Base-by-base conservation (phyloP, 441 rosid species). In the Viola pubescens region DNA sequence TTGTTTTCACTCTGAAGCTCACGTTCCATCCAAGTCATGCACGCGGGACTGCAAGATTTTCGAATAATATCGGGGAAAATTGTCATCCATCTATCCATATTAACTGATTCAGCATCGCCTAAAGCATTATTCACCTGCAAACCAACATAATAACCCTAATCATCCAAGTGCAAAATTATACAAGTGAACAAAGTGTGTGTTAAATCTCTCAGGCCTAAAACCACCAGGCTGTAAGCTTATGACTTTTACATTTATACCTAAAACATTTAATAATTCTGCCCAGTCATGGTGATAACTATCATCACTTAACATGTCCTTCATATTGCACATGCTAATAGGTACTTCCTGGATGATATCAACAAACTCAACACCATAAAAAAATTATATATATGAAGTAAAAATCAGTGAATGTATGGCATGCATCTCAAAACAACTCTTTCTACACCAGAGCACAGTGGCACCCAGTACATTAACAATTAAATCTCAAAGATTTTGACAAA, bases 11-110 rank as follows among this genome's bases (percentile, higher is more conserved):
- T 66, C 59, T 48, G 59, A 64, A 84, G 76, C 62, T 87, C 95
- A 58, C 58, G 79, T 63, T 74, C 68, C 61, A 87, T 74, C 97
- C 98, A 94, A 76, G 81, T 63, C 61, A 65, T 65, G 69, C 85
- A 86, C 55, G 81, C 65, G 9, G 77, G 80, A 64, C 77, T 70
- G 78, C 66, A 81, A 68, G 91, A 80, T 57, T 75, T 71, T 58
- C 59, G 65, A 66, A 89, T 71, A 61, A 79, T 76, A 55, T 75
- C 54, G 47, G 81, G 61, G 72, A 83, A 84, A 54, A 51, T 62
- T 56, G 54, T 41, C 74, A 68, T n/a, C 94, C 89, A 87, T 41
- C 77, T 83, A 66, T 81, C 91, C 67, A 66, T 47, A 52, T 45
- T 67, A 56, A 60, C 60, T 40, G 72, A 58, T 19, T 63, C 73